These are phyloP conservation scores for Exophiala sp. DNA, from an alignment of 2,329 filamentous ascomycete genomes.

Conservation along the genomic window DNA sequence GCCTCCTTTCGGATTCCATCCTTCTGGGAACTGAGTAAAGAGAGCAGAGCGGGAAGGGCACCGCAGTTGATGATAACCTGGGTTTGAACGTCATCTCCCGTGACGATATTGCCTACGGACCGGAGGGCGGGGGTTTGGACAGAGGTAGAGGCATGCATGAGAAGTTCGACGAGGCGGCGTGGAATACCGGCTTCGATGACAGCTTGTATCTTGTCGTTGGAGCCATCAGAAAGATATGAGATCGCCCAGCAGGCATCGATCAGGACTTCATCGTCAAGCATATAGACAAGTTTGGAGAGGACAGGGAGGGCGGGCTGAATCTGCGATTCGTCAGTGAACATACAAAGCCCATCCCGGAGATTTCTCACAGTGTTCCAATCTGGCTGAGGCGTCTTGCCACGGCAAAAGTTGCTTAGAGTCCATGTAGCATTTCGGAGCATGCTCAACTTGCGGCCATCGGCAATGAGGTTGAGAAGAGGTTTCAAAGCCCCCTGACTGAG, in stretches of 20 bases:
- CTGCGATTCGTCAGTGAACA: slow-evolving; percentile 47
- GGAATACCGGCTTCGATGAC: slow-evolving; percentile 98
- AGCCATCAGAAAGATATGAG: slow-evolving; percentile 94
- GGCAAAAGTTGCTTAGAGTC: slow-evolving; percentile 99
- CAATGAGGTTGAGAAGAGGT: slow-evolving; percentile 82
- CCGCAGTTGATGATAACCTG: slow-evolving; percentile 99
- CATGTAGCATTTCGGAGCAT: slow-evolving; percentile 99
- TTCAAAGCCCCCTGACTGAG: slow-evolving; percentile 85
- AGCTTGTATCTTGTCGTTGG: slow-evolving; percentile 98
- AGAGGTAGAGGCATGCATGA: slow-evolving; percentile 97
- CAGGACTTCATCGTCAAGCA: slow-evolving; percentile 93
- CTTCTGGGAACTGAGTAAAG: slow-evolving; percentile 92
- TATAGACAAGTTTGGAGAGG: slow-evolving; percentile 95
- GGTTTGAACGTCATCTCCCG: slow-evolving; percentile 96
- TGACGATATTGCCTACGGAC: slow-evolving; percentile 98
- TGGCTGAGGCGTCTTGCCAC: slow-evolving; percentile 97
- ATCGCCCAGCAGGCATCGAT: slow-evolving; percentile 99
- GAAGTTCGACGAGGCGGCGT: slow-evolving; percentile 88
- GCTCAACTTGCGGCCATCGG: slow-evolving; percentile 96
- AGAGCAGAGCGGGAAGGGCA: slow-evolving; percentile 84
- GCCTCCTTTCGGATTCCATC: slow-evolving; percentile 99
- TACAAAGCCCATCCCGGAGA: slow-evolving; percentile 2
- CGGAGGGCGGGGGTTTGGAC: slow-evolving; percentile 96
- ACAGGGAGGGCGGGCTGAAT: slow-evolving; percentile 93
- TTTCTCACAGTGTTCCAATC: slow-evolving; percentile 88